phyloP scores from a whole-genome alignment of 768 basidiomycete genomes.

The Kondoa subrosea region DNA sequence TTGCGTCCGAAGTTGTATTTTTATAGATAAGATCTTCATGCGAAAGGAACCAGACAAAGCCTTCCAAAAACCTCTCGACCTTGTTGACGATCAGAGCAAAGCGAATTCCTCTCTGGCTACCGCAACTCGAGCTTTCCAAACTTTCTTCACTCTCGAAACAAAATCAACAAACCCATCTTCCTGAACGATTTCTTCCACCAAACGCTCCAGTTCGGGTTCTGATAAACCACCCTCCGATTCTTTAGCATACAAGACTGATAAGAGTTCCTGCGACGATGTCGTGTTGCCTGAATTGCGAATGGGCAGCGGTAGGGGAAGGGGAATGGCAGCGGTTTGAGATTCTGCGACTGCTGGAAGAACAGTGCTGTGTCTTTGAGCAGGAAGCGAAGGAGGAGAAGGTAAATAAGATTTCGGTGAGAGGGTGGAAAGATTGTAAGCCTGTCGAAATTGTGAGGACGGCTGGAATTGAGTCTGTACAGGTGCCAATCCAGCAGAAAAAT shows the following conservation, averaged over 20 bases:
- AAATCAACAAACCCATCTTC: slow-evolving; percentile 3
- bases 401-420: neutral
- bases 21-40: too few species aligned
- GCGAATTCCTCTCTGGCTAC: neutral
- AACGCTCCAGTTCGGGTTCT: neutral
- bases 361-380: neutral
- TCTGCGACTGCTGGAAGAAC: neutral
- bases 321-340: neutral
- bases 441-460: too few species aligned
- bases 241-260: slow-evolving; percentile 1
- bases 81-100: too few species aligned
- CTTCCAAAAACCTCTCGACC: too few species aligned
- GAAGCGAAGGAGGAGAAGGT: neutral
- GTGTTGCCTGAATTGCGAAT: neutral
- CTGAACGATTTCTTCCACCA: neutral
- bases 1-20: too few species aligned
- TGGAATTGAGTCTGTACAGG: too few species aligned
- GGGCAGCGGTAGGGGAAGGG: neutral
- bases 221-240: slow-evolving; percentile 1
- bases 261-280: neutral
- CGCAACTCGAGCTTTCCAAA: slow-evolving; percentile 1
- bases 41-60: too few species aligned
- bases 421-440: neutral
- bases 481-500: neutral
- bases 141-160: neutral